Base-by-base conservation (phyloP, 2,329 filamentous ascomycete genomes). In the Daldinia sp. region DNA sequence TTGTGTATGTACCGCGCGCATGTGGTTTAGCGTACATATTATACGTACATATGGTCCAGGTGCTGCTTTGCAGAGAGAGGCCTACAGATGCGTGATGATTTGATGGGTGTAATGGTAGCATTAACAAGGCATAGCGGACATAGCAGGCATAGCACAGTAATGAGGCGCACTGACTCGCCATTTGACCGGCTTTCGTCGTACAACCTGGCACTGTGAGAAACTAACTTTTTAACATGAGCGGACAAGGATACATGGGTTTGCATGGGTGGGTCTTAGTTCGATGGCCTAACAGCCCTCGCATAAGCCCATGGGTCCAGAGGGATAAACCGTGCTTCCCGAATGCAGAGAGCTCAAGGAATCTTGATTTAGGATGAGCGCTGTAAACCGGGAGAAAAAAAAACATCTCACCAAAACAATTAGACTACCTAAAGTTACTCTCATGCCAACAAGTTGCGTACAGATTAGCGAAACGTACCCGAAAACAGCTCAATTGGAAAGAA, bases 331-430 rank as follows among this genome's bases (percentile, higher is more conserved):
- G 65, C 63, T 66, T 64, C 65, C 65, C 63, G 65, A 63, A 65
- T 63, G 59, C 57, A 68, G 65, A 67, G 62, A 35, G 34, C 57
- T 63, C 25, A 35, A 48, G 59, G 65, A 68, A 68, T 68, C 65
- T 68, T 68, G 65, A 63, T 68, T 68, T 66, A 56, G 63, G 59
- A 61, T 51, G 21, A 54, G 52, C 62, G 35, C 58, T 47, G 52
- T 41, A 53, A 32, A 25, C 23, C 30, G 15, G 45, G 17, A 6
- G 60, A 47, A 61, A 60, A 63, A 55, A 61, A 67, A 60, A 65
- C 34, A 41, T 30, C 60, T 66, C 63, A 62, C 51, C 30, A 62
- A 60, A 62, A 60, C 27, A 62, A 57, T 32, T 54, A 66, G 53
- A 15, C 34, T 5, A 50, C 39, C n/a, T n/a, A 48, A 15, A 64